Evolutionary conservation across 2,329 filamentous ascomycete species (phyloP).

Genomic region (Cercospora zeae-maydis): DNA sequence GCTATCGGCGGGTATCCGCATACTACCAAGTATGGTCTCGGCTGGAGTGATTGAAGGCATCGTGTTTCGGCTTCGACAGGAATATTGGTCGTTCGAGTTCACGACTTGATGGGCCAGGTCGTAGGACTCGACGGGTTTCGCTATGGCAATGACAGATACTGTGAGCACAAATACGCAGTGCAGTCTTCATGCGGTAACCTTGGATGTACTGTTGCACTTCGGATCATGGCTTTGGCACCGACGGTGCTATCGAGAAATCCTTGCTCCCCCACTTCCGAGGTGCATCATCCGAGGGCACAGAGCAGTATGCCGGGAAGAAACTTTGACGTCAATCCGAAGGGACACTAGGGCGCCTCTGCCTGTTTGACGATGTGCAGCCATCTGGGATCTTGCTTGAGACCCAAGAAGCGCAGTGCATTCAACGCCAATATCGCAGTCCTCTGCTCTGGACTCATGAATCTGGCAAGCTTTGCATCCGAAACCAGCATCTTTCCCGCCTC

Average conservation of each 20-base stretch:
- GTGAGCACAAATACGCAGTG: background rate
- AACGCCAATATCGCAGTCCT: slow-evolving; percentile 12
- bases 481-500: slow-evolving; percentile 12
- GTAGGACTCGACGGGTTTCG: background rate
- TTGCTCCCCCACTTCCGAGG: slow-evolving; percentile 4
- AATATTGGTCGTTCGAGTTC: background rate
- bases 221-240: background rate
- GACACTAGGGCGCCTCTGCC: background rate
- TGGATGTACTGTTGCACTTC: background rate
- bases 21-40: background rate
- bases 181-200: background rate
- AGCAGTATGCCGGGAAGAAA: no score
- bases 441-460: slow-evolving; percentile 9
- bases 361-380: slow-evolving; percentile 1
- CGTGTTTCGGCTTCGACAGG: background rate
- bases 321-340: background rate
- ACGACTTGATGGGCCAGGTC: background rate
- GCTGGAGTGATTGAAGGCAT: background rate
- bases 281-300: slow-evolving; percentile 6
- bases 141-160: background rate
- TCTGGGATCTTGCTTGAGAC: slow-evolving; percentile 3
- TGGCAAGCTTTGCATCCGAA: slow-evolving; percentile 3
- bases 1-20: slow-evolving; percentile 1
- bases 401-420: slow-evolving; percentile 13
- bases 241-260: background rate